These are phyloP conservation scores for Wilcoxina mikolae DNA, from an alignment of 495 filamentous ascomycete genomes.

Conservation along the genomic window DNA sequence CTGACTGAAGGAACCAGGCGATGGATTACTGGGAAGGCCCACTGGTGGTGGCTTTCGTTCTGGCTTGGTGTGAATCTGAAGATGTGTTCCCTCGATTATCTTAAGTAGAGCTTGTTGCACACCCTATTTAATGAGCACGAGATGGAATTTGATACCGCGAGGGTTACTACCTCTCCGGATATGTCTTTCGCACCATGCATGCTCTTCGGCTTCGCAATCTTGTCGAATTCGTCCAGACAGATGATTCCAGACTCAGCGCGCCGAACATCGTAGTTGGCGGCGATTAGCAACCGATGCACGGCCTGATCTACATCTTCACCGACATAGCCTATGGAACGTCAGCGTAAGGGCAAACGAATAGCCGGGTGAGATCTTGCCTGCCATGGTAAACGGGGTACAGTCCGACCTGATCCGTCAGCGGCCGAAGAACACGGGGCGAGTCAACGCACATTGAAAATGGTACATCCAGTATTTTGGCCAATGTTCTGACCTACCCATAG, in stretches of 20 bases:
- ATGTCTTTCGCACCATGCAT: conserved; percentile 39
- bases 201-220: conserved; percentile 64
- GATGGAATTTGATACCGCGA: conserved; percentile 39
- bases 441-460: conserved; percentile 63
- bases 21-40: conserved; percentile 19
- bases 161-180: conserved; percentile 25
- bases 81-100: conserved; percentile 87
- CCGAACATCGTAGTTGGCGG: conserved; percentile 76
- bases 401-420: conserved; percentile 44
- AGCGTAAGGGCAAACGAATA: background rate
- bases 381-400: conserved; percentile 75
- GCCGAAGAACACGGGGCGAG: background rate
- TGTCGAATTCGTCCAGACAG: conserved; percentile 91
- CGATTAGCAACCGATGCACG: conserved; percentile 75
- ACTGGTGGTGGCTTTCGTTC: conserved; percentile 36
- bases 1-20: conserved; percentile 13
- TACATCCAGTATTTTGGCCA: conserved; percentile 68
- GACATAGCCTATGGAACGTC: conserved; percentile 63
- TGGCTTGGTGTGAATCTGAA: conserved; percentile 75
- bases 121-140: conserved; percentile 36
- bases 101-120: conserved; percentile 94
- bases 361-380: background rate
- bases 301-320: conserved; percentile 91
- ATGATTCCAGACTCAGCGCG: conserved; percentile 81
- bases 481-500: conserved; percentile 31